These are phyloP conservation scores for Sarocladium oryzae DNA, from an alignment of 2,329 filamentous ascomycete genomes.

Conservation along the genomic window DNA sequence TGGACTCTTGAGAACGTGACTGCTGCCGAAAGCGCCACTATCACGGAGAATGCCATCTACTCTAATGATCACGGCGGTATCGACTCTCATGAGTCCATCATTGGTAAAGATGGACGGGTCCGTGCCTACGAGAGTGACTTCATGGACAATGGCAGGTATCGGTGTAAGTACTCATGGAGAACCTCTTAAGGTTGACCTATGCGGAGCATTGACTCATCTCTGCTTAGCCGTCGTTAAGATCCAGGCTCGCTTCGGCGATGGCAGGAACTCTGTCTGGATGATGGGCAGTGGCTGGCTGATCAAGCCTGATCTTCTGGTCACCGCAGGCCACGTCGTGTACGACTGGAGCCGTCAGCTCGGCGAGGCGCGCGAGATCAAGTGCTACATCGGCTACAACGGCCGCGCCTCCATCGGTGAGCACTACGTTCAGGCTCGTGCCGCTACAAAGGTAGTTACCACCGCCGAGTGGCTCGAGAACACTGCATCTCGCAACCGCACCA, in stretches of 20 bases:
- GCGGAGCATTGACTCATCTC: neutral
- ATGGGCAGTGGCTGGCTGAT: constrained; percentile 20
- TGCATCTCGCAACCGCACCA: constrained; percentile 10
- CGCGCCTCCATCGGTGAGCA: constrained; percentile 5
- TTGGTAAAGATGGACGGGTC: neutral
- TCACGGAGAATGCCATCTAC: neutral
- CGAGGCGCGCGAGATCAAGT: constrained; percentile 21
- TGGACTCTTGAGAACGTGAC: neutral
- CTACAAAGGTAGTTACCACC: constrained; percentile 16
- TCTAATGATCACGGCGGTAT: neutral
- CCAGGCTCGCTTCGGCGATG: constrained; percentile 12
- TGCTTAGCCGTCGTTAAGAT: constrained; percentile 16
- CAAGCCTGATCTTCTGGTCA: constrained; percentile 16
- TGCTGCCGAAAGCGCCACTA: neutral
- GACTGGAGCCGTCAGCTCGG: constrained; percentile 17
- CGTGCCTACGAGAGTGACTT: neutral
- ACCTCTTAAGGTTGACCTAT: neutral
- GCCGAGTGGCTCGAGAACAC: constrained; percentile 16
- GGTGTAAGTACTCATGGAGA: neutral
- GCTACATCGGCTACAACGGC: constrained; percentile 28
- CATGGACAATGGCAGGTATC: neutral
- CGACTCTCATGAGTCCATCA: neutral
- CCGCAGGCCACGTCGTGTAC: constrained; percentile 18
- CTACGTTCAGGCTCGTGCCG: constrained; percentile 14
- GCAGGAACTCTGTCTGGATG: constrained; percentile 12